phyloP scores from a whole-genome alignment of 1,284 basidiomycete species.

The Earliella scabrosa region DNA sequence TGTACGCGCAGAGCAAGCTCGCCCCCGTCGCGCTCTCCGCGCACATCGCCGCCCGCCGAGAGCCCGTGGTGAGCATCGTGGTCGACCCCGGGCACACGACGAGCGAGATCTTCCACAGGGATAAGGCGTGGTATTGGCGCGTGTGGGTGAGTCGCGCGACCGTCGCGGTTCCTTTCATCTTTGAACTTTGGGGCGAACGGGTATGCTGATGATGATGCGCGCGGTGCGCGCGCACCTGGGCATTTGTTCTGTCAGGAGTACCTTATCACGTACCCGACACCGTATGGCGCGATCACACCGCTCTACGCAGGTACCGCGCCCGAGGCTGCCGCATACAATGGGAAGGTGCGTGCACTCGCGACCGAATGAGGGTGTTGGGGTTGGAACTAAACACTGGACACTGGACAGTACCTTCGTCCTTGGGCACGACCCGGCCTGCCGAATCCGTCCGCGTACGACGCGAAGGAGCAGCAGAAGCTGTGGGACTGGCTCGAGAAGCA shows the following conservation, averaged over 20 bases:
- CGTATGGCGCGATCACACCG: conserved; percentile 26
- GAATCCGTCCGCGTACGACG: conserved; percentile 32
- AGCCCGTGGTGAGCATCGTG: conserved; percentile 17
- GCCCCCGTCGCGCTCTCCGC: conserved; percentile 10
- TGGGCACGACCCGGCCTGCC: conserved; percentile 38
- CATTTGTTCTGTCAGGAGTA: neutral
- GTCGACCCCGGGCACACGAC: conserved; percentile 20
- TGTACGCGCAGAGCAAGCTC: conserved; percentile 23
- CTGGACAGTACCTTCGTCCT: conserved; percentile 39
- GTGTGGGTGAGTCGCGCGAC: conserved; percentile 3
- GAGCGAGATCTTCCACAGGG: conserved; percentile 13
- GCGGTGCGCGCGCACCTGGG: too few species aligned
- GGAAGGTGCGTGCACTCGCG: conserved; percentile 24
- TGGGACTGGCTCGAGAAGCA: conserved; percentile 46
- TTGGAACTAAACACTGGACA: neutral
- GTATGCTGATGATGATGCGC: too few species aligned
- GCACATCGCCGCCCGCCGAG: conserved; percentile 12
- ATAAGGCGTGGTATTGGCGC: neutral
- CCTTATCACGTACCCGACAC: conserved; percentile 2
- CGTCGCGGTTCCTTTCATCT: too few species aligned
- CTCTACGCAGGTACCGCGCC: conserved; percentile 33
- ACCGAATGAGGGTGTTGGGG: too few species aligned
- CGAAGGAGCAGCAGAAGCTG: conserved; percentile 34
- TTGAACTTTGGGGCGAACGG: too few species aligned
- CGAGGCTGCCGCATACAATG: conserved; percentile 24